A percentile compares a stretch with the other conserved stretches of the same genome.
Evolutionary conservation across 2,329 filamentous ascomycete genomes (phyloP).

Genomic region (Diatrype stigma): DNA sequence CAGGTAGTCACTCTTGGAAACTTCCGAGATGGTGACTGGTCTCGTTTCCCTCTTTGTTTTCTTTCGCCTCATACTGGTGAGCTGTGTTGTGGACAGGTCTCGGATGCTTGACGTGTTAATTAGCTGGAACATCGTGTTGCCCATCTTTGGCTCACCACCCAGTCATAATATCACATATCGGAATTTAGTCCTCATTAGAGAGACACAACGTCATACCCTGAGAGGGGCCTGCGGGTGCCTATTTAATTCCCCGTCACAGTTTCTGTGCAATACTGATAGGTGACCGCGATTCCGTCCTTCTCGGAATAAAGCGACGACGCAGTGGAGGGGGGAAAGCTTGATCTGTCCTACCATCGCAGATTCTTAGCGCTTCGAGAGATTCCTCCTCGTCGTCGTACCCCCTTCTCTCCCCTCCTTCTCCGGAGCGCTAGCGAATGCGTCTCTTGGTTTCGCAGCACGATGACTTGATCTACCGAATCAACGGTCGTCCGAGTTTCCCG

Average conservation of each 20-base stretch:
- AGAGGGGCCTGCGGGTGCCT: background rate
- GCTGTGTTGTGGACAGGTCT: background rate
- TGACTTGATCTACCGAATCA: background rate
- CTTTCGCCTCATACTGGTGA: background rate
- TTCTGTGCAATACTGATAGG: background rate
- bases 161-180: background rate
- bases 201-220: background rate
- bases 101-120: background rate
- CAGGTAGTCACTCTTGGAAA: background rate
- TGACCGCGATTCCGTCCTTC: background rate
- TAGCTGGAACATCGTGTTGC: background rate
- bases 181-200: background rate
- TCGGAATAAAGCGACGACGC: background rate
- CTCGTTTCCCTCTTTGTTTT: background rate
- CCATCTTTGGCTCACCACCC: background rate
- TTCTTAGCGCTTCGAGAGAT: background rate
- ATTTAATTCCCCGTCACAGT: background rate
- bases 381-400: background rate
- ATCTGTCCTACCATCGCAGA: background rate
- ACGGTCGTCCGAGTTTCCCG: background rate
- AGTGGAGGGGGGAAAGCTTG: background rate
- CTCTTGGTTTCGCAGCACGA: background rate
- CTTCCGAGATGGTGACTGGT: background rate
- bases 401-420: background rate
- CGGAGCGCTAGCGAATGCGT: background rate